phyloP scores from a whole-genome alignment of 148 eudicot species.

The Cornus controversa region DNA sequence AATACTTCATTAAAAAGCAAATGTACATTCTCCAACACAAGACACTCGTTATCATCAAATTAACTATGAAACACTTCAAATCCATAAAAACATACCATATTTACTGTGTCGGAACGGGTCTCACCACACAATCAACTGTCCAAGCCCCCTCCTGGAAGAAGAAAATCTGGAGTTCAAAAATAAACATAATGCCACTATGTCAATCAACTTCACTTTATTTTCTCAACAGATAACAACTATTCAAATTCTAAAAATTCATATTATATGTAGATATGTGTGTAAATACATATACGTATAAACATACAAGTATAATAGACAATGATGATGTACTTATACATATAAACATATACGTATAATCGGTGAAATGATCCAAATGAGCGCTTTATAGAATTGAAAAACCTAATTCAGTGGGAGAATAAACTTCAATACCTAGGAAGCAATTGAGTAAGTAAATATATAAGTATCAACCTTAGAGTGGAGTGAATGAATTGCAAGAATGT shows the following conservation, averaged over 20 bases:
- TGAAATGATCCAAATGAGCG: not conserved
- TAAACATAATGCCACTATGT: not conserved
- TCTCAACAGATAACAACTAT: not conserved
- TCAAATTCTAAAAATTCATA: no score
- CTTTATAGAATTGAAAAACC: not conserved
- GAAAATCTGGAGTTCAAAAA: not conserved
- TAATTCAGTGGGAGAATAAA: not conserved
- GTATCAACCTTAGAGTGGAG: not conserved
- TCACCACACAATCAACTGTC: slow-evolving; percentile 8
- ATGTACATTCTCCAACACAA: not conserved
- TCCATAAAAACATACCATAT: not conserved
- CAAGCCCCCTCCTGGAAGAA: not conserved
- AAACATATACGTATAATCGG: not conserved
- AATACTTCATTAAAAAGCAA: not conserved
- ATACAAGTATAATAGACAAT: no score
- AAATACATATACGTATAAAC: no score
- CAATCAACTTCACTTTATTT: not conserved
- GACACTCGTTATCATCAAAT: not conserved
- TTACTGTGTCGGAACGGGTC: not conserved
- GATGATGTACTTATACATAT: no score
- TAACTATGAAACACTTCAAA: not conserved
- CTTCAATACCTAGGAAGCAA: not conserved
- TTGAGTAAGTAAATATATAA: not conserved
- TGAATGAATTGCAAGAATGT: not conserved
- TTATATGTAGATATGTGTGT: no score